Conservation (phyloP, 2,329 filamentous ascomycete species). For the Colletotrichum nymphaeae region DNA sequence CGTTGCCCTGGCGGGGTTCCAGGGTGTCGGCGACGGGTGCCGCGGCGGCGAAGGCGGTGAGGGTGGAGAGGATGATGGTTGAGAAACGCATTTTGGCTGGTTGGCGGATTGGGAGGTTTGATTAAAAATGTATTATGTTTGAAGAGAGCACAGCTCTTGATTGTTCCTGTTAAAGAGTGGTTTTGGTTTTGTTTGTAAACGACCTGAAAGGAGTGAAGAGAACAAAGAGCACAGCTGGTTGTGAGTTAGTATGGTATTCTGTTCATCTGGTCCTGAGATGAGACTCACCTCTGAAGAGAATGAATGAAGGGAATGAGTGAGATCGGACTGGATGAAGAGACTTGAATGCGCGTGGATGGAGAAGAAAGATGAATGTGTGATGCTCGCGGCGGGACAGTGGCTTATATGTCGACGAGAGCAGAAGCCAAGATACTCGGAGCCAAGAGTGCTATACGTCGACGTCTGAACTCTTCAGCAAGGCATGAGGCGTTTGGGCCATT, state of each 20-base stretch:
- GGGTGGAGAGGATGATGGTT: slow-evolving; percentile 55
- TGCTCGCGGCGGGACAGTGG: slow-evolving; percentile 39
- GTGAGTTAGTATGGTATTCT: slow-evolving; percentile 34
- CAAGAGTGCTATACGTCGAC: neutral
- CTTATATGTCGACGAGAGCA: slow-evolving; percentile 51
- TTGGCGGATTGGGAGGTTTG: slow-evolving; percentile 37
- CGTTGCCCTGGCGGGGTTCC: slow-evolving; percentile 54
- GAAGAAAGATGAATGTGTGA: slow-evolving; percentile 38
- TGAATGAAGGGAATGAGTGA: slow-evolving; percentile 56
- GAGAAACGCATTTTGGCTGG: slow-evolving; percentile 61
- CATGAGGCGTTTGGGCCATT: slow-evolving; percentile 2
- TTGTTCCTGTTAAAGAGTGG: slow-evolving; percentile 49
- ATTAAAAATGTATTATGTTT: slow-evolving; percentile 44
- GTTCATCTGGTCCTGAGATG: neutral
- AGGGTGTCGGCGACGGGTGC: slow-evolving; percentile 54
- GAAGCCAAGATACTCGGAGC: slow-evolving; percentile 5
- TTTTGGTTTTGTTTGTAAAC: slow-evolving; percentile 9
- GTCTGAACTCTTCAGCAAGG: neutral
- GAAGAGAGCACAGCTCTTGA: slow-evolving; percentile 57
- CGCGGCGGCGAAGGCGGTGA: slow-evolving; percentile 57
- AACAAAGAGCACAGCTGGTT: slow-evolving; percentile 61
- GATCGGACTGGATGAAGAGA: slow-evolving; percentile 40
- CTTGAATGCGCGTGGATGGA: slow-evolving; percentile 46
- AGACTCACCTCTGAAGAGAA: slow-evolving; percentile 58
- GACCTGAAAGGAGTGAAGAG: slow-evolving; percentile 53